Evolutionary conservation across 331 rosid species (phyloP).

Genomic region (Malus hybrid): DNA sequence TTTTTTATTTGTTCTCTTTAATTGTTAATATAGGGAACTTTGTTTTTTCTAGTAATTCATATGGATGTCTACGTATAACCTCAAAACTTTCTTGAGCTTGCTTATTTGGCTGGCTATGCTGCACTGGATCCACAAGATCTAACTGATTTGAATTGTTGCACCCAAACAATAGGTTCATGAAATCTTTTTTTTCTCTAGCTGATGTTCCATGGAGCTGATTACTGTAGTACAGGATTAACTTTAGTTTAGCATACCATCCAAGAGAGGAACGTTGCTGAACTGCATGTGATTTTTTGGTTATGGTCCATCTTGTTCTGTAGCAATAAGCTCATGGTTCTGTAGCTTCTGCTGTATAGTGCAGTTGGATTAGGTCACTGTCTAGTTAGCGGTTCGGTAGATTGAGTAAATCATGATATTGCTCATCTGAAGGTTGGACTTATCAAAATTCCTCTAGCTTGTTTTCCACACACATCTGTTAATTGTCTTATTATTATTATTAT

Average conservation of each 20-base stretch:
- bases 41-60: not conserved
- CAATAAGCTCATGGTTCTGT: not conserved
- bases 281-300: not conserved
- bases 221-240: not conserved
- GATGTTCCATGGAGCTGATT: not conserved
- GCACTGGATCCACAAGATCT: not conserved
- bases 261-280: not conserved
- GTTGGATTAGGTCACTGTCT: not conserved
- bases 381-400: not conserved
- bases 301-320: not conserved
- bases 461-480: not conserved
- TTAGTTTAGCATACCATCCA: not conserved
- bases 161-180: not conserved
- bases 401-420: not conserved
- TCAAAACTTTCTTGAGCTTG: not conserved
- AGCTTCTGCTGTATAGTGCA: not conserved
- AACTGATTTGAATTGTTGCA: not conserved
- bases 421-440: not conserved
- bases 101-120: not conserved
- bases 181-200: not conserved
- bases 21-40: not conserved
- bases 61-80: not conserved
- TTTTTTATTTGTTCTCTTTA: not conserved
- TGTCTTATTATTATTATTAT: not conserved
- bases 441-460: not conserved